Evolutionary conservation across 129 eudicot species (phyloP), one percentile per base, ranked within the genome.

Genomic region (Erigeron canadensis): DNA sequence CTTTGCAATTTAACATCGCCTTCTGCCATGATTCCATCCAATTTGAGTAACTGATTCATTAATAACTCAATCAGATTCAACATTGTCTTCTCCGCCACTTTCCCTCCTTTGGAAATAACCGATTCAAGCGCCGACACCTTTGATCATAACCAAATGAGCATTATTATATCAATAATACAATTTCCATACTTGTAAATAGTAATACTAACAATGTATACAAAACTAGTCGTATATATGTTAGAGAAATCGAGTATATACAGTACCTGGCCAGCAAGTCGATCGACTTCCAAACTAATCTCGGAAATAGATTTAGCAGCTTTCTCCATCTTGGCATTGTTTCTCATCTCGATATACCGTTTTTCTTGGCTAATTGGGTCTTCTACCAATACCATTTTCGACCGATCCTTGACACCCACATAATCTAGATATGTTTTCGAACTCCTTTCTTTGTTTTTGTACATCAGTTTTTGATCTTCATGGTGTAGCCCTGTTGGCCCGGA

Each of bases 301-400:
- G 96, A 89, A n/a, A 93, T 81, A 1, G 82, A 69, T 71, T 87
- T 93, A 4, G 96, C 85, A 7, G 96, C 87, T 63, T 82, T 85
- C 81, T 93, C 96, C 87, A 89, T 83, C 46, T 77, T 84, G 0
- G 95, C 96, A 71, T 73, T 89, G 81, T 84, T 89, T 58, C 88
- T 79, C 95, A 87, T 79, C 84, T 93, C 98, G 6, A 93, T 77
- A 66, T 69, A 84, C 75, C 98, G 80, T 73, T 79, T 89, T 37
- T 93, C 98, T 79, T 89, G 85, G 76, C 98, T 84, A 54, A 93
- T 80, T 34, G 96, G 92, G 68, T 93, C 98, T 84, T 93, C 98
- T 10, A 85, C 18, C 46, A 93, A 40, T n/a, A 89, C 95, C 63
- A 93, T 69, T 79, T 93, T 93, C 2, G 98, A 93, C 66, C 79